These are phyloP conservation scores for Daldinia eschscholtzii DNA, from an alignment of 2,329 filamentous ascomycete species.

Conservation along the genomic window DNA sequence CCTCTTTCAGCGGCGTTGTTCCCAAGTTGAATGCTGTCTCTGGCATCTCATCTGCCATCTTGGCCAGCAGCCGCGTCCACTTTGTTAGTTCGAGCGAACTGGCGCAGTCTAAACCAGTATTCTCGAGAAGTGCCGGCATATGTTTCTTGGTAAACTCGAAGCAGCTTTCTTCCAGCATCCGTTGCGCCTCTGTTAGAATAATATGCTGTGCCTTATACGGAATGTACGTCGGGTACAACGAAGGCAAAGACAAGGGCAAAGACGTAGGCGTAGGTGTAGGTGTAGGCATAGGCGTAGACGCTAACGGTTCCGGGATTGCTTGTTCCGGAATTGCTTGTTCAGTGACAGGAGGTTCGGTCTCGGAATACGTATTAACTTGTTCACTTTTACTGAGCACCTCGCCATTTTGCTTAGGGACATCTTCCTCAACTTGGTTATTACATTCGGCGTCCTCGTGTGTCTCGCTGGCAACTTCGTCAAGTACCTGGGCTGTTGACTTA, in stretches of 20 bases:
- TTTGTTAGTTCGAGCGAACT: constrained; percentile 55
- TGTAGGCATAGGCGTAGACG: no score
- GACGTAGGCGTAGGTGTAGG: no score
- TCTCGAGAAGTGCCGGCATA: constrained; percentile 49
- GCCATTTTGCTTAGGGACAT: constrained; percentile 7
- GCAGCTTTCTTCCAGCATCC: constrained; percentile 56
- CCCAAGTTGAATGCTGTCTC: constrained; percentile 42
- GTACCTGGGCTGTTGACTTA: constrained; percentile 47
- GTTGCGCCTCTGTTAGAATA: constrained; percentile 54
- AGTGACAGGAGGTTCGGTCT: neutral
- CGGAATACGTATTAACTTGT: neutral
- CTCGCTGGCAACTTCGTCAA: constrained; percentile 46
- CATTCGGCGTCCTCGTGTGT: constrained; percentile 26
- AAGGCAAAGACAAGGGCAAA: constrained; percentile 34
- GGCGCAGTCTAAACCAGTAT: constrained; percentile 52
- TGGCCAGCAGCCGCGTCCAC: constrained; percentile 50
- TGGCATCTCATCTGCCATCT: constrained; percentile 45
- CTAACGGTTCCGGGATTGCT: neutral
- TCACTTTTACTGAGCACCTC: constrained; percentile 1
- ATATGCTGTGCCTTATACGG: constrained; percentile 55
- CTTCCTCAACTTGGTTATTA: constrained; percentile 9
- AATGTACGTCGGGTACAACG: constrained; percentile 52
- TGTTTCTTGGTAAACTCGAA: constrained; percentile 55
- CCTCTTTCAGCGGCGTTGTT: constrained; percentile 34
- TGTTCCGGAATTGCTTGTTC: constrained; percentile 15